Percentiles rank a stretch among this genome's conserved stretches.
Conservation (phyloP, 352 stramenopile species). For the Globisporangium cylindrosporum region DNA sequence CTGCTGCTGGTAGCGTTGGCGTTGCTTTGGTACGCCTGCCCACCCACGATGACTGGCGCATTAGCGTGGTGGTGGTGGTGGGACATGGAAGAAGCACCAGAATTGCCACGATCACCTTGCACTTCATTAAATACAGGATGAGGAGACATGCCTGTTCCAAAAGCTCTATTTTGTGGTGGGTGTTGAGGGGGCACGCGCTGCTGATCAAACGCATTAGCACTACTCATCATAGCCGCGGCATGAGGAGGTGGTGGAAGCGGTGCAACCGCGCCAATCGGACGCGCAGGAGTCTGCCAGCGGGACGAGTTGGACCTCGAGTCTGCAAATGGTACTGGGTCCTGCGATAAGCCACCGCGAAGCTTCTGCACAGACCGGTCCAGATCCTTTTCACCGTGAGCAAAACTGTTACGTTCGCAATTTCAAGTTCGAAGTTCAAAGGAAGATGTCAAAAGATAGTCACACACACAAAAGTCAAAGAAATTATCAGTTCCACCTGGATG, state of each 20-base stretch:
- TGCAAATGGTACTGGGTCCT: not conserved
- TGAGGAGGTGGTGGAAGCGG: not conserved
- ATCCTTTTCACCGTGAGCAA: slow-evolving; percentile 79
- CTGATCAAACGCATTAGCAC: slow-evolving; percentile 25
- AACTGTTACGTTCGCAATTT: slow-evolving; percentile 35
- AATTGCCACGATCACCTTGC: slow-evolving; percentile 43
- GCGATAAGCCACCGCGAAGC: slow-evolving; percentile 10
- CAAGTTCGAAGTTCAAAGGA: not conserved
- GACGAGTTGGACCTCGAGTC: slow-evolving; percentile 5
- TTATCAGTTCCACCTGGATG: not conserved
- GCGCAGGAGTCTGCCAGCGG: slow-evolving; percentile 7
- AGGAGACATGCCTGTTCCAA: slow-evolving; percentile 34
- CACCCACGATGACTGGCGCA: not conserved
- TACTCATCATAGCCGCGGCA: slow-evolving; percentile 10
- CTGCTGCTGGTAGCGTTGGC: not conserved
- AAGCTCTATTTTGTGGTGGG: slow-evolving; percentile 46
- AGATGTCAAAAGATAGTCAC: not conserved
- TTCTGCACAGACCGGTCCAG: slow-evolving; percentile 27
- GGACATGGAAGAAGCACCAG: slow-evolving; percentile 45
- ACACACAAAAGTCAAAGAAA: slow-evolving; percentile 1
- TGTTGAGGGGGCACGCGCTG: slow-evolving; percentile 3
- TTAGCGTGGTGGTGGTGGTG: slow-evolving; percentile 19
- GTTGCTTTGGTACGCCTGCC: slow-evolving; percentile 1
- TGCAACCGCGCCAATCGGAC: not conserved
- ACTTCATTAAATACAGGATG: slow-evolving; percentile 65